Conservation (phyloP, 2,329 filamentous ascomycete species). For the Xylaria sp. region DNA sequence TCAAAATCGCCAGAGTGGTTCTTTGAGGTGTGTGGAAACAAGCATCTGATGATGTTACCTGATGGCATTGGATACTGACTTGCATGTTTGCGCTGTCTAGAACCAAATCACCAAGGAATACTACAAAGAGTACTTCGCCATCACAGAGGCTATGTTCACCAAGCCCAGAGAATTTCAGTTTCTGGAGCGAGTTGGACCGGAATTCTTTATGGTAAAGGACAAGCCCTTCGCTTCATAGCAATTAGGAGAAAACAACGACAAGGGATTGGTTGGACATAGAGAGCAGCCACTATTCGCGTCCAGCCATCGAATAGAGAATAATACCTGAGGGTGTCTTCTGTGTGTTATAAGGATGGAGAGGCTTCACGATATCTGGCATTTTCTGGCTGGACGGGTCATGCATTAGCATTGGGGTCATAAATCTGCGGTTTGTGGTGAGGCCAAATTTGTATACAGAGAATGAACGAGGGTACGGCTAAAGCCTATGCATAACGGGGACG, state of each 20-base stretch:
- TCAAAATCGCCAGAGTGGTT: constrained; percentile 49
- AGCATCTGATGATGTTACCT: not conserved
- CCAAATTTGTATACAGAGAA: constrained; percentile 41
- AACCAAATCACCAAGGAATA: constrained; percentile 55
- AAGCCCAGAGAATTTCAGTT: constrained; percentile 53
- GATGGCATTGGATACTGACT: constrained; percentile 11
- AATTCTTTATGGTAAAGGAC: constrained; percentile 44
- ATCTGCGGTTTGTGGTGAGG: constrained; percentile 25
- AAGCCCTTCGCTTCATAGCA: constrained; percentile 28
- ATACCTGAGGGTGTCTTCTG: constrained; percentile 26
- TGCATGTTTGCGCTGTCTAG: constrained; percentile 34
- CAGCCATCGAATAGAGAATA: constrained; percentile 11
- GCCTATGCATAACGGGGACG: constrained; percentile 20
- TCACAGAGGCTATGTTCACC: constrained; percentile 54
- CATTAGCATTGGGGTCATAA: constrained; percentile 18
- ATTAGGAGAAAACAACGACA: not conserved
- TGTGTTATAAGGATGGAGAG: constrained; percentile 13
- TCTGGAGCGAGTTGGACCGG: constrained; percentile 42
- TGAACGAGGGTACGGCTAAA: constrained; percentile 42
- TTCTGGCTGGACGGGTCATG: constrained; percentile 11
- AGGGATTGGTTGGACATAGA: not conserved
- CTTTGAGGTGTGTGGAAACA: constrained; percentile 32
- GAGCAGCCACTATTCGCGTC: constrained; percentile 4
- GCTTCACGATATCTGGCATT: constrained; percentile 19
- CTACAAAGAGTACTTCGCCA: constrained; percentile 54